A percentile compares a stretch with the other conserved stretches of the same genome.
phyloP scores from a whole-genome alignment of 2,329 filamentous ascomycete species.

The Hawksworthiomyces lignivorus region DNA sequence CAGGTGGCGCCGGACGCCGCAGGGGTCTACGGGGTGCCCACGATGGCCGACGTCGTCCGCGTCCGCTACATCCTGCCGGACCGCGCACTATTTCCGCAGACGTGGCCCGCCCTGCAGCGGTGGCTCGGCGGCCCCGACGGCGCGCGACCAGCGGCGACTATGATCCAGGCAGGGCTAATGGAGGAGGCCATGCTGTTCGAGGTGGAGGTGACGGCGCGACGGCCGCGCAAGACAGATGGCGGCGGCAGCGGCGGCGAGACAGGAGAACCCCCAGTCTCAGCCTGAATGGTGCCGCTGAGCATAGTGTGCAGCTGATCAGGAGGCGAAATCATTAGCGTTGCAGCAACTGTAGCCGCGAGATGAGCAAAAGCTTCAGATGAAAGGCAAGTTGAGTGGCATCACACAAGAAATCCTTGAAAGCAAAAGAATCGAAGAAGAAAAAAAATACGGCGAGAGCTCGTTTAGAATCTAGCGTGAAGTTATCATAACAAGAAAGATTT shows the following conservation, averaged over 20 bases:
- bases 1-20: constrained; percentile 27
- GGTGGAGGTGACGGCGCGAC: constrained; percentile 26
- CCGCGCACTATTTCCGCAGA: constrained; percentile 36
- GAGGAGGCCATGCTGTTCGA: constrained; percentile 38
- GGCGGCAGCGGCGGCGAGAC: too few relatives aligned
- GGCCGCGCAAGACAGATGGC: constrained; percentile 4
- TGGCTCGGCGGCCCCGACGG: constrained; percentile 40
- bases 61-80: constrained; percentile 46
- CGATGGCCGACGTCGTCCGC: constrained; percentile 39
- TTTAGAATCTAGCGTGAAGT: neutral
- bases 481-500: neutral
- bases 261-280: too few relatives aligned
- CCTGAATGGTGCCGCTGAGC: too few relatives aligned
- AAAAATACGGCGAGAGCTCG: neutral
- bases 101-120: constrained; percentile 41
- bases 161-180: constrained; percentile 44
- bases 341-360: too few relatives aligned
- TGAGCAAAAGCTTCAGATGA: too few relatives aligned
- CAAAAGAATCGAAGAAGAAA: neutral
- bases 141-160: constrained; percentile 45
- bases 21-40: neutral
- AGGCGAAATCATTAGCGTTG: too few relatives aligned
- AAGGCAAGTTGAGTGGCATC: too few relatives aligned
- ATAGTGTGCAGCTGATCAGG: too few relatives aligned
- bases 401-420: too few relatives aligned